Conservation (phyloP, 108 stramenopile species). For the Bacterosira constricta region DNA sequence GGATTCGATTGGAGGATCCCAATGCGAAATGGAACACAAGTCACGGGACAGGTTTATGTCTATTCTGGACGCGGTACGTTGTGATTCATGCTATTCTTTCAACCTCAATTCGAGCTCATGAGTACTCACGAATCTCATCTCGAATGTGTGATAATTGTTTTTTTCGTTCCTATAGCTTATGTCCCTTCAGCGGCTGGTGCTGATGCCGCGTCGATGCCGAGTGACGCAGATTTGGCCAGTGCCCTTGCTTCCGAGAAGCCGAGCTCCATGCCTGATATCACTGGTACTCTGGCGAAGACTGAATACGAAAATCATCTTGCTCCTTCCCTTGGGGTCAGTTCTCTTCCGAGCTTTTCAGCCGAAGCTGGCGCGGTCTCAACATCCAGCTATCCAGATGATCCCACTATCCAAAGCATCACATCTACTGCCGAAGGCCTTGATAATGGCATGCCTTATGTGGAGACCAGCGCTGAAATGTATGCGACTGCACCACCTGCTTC, state of each 20-base stretch:
- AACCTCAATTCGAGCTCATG: neutral
- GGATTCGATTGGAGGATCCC: slow-evolving; percentile 32
- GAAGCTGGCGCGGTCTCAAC: no score
- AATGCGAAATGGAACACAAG: neutral
- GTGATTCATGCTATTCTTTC: neutral
- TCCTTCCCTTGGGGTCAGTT: no score
- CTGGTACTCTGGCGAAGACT: slow-evolving; percentile 9
- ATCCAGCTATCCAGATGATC: no score
- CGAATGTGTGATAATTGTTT: neutral
- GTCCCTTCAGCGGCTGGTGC: neutral
- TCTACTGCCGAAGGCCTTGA: no score
- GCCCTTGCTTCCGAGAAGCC: neutral
- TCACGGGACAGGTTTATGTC: neutral
- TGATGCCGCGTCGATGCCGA: neutral
- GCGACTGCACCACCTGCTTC: neutral
- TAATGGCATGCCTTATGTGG: neutral
- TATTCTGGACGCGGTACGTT: neutral
- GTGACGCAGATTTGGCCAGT: neutral
- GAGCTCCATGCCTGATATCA: neutral
- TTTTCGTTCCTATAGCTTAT: neutral
- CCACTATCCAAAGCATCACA: neutral
- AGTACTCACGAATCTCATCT: neutral
- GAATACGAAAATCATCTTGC: no score
- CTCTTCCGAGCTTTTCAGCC: no score
- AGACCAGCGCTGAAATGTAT: neutral